phyloP scores from a whole-genome alignment of 306 rosid genomes.

The Rubus parviflorus region DNA sequence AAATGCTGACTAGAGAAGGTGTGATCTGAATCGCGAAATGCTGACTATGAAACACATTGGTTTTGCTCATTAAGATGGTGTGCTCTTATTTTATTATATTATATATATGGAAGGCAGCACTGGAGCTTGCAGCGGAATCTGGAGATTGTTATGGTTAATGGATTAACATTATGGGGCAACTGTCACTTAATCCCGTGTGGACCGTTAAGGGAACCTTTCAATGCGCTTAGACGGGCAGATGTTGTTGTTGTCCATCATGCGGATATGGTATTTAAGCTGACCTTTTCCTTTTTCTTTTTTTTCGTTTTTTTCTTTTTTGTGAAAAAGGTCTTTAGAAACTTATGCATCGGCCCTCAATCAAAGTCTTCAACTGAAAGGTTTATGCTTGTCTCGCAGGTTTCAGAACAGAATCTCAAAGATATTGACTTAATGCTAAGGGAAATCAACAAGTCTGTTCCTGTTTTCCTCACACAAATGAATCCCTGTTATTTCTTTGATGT shows the following conservation, averaged over 20 bases:
- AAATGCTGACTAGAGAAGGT: background rate
- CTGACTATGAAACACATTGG: background rate
- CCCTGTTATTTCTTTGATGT: slow-evolving; percentile 65
- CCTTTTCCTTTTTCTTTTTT: background rate
- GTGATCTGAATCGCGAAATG: background rate
- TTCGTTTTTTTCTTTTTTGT: background rate
- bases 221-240: slow-evolving; percentile 70
- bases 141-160: slow-evolving; percentile 86
- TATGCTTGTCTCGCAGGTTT: slow-evolving; percentile 52
- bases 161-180: slow-evolving; percentile 78
- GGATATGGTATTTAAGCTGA: slow-evolving; percentile 52
- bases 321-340: background rate
- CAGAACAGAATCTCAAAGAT: slow-evolving; percentile 54
- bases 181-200: slow-evolving; percentile 70
- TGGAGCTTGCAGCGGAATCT: slow-evolving; percentile 85
- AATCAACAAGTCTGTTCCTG: slow-evolving; percentile 45
- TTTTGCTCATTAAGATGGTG: background rate
- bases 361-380: slow-evolving; percentile 13
- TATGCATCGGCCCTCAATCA: background rate
- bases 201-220: slow-evolving; percentile 86
- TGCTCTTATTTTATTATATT: slow-evolving; percentile 27
- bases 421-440: slow-evolving; percentile 42
- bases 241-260: slow-evolving; percentile 75
- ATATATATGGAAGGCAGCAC: slow-evolving; percentile 59
- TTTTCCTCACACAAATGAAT: slow-evolving; percentile 77